Evolutionary conservation across 192 early-diverging fungal genomes (phyloP), one percentile per base, ranked within the genome.

Genomic region (Gryganskiella cystojenkinii): DNA sequence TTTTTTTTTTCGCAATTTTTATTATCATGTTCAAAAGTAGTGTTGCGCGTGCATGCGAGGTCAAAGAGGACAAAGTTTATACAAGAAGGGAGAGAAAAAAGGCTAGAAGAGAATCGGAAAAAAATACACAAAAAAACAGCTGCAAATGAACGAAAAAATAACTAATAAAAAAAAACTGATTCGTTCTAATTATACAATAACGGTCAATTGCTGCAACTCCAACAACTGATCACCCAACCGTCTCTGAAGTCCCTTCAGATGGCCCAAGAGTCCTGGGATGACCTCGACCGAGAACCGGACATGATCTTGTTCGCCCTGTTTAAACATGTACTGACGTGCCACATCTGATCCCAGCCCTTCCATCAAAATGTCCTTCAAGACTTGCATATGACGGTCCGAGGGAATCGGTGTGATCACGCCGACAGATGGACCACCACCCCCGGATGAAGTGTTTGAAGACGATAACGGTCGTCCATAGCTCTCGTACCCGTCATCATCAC

Each of bases 261-360:
- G 71, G 0, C 68, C 81, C 50, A 83, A 47, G 28, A 83, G 30
- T 19, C 71, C 72, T 13, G 81, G 81, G 44, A 83, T 80, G 2
- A 79, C 68, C 20, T 83, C 81, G 3, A 83, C 71, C 42, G 71
- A 66, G 34, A 83, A 80, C 37, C 71, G 40, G 8, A 83, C 66
- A 64, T 80, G 63, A 31, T 83, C 81, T 25, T 67, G 70, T 15
- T 79, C 70, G 19, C 66, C 73, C 11, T 62, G 64, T 20, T 64
- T 80, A 28, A 82, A 79, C 68, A 71, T 72, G 37, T 47, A 80
- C 58, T 67, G 70, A 3, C 68, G 51, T 3, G 78, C 70, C 45
- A 68, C 71, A 35, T 79, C 71, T 6, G 70, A 52, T 0, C 81
- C 81, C 14, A 80, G 33, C 6, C 72, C 67, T 22, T 79, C 75